A percentile compares a stretch with the other conserved stretches of the same genome.
These are phyloP conservation scores for Apophysomyces variabilis DNA, from an alignment of 371 early-diverging fungal genomes.

Conservation along the genomic window DNA sequence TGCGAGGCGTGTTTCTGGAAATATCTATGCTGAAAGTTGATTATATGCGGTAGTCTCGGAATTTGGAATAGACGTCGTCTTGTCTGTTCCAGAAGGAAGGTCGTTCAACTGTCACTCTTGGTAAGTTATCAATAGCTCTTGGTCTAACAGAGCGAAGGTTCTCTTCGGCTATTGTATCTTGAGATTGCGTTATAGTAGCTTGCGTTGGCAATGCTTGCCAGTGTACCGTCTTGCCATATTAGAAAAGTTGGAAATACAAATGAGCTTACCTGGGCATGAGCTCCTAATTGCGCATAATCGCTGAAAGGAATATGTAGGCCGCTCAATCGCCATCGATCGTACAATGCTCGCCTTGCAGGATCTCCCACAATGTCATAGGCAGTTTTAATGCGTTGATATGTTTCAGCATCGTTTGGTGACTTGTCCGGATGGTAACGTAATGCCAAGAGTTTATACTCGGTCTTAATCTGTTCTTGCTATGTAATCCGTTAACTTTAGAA, in stretches of 20 bases:
- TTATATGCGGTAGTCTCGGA: slow-evolving; percentile 11
- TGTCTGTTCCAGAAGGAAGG: slow-evolving; percentile 26
- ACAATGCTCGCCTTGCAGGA: slow-evolving; percentile 29
- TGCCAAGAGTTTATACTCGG: slow-evolving; percentile 16
- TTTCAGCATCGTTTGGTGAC: not conserved
- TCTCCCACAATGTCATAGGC: slow-evolving; percentile 40
- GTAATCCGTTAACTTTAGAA: not conserved
- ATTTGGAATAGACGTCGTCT: slow-evolving; percentile 20
- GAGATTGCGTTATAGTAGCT: slow-evolving; percentile 20
- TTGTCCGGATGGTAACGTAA: slow-evolving; percentile 18
- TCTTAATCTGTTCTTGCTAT: slow-evolving; percentile 16
- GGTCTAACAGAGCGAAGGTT: slow-evolving; percentile 12
- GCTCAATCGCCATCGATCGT: slow-evolving; percentile 41
- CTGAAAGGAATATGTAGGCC: slow-evolving; percentile 35
- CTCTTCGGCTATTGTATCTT: slow-evolving; percentile 10
- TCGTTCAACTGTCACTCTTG: slow-evolving; percentile 19
- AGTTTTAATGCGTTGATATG: slow-evolving; percentile 29
- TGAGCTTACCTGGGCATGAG: slow-evolving; percentile 35
- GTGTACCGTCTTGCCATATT: slow-evolving; percentile 34
- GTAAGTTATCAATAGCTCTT: slow-evolving; percentile 17
- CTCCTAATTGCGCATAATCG: slow-evolving; percentile 30
- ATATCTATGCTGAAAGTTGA: too few relatives aligned
- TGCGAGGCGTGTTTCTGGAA: too few relatives aligned
- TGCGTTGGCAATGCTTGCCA: slow-evolving; percentile 40
- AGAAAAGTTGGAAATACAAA: slow-evolving; percentile 3